Conservation (phyloP, 169 alveolate genomes). For the Ichthyophthirius multifiliis region DNA sequence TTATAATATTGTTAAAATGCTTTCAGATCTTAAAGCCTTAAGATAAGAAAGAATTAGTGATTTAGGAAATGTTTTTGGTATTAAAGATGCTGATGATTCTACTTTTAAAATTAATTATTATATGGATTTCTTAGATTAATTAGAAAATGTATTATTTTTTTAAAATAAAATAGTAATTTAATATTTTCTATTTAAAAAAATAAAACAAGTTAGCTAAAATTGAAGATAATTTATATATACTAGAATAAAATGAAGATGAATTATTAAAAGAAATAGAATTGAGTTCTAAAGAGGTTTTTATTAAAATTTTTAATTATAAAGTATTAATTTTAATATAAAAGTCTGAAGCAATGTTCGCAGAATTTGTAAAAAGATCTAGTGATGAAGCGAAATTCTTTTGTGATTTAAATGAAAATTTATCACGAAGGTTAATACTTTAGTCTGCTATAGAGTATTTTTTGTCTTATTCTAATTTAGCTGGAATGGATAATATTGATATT, state of each 20-base stretch:
- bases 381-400: slow-evolving; percentile 41
- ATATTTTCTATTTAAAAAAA: background rate
- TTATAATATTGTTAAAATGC: slow-evolving; percentile 24
- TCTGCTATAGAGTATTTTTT: slow-evolving; percentile 40
- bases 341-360: slow-evolving; percentile 28
- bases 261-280: slow-evolving; percentile 24
- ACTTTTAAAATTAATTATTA: slow-evolving; percentile 19
- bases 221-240: background rate
- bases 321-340: background rate
- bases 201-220: slow-evolving; percentile 9
- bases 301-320: background rate
- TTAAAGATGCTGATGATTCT: slow-evolving; percentile 9
- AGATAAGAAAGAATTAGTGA: slow-evolving; percentile 18
- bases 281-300: slow-evolving; percentile 5
- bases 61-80: background rate
- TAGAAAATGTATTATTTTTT: slow-evolving; percentile 40
- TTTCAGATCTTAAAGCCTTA: slow-evolving; percentile 14
- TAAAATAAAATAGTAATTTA: background rate
- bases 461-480: slow-evolving; percentile 11
- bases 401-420: slow-evolving; percentile 33
- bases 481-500: slow-evolving; percentile 22
- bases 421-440: slow-evolving; percentile 8
- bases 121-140: slow-evolving; percentile 35
- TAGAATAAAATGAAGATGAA: slow-evolving; percentile 20
- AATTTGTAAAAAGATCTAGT: slow-evolving; percentile 18